Evolutionary conservation across 202 grass and related monocot species (phyloP).

Genomic region (Carex sylvatica): DNA sequence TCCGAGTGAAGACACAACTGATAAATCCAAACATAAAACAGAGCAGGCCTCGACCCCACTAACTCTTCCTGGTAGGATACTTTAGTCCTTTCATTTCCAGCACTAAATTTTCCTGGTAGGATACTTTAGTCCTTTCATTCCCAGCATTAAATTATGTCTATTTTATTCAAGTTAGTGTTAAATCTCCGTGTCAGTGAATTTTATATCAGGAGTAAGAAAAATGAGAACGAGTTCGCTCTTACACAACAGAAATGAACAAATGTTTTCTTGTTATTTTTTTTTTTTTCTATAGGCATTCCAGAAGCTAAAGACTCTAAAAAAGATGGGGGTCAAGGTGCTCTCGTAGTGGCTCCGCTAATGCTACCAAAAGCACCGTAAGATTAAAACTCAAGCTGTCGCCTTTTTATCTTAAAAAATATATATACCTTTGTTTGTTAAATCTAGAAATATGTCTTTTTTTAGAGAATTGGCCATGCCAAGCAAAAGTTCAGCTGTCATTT

Average conservation of each 20-base stretch:
- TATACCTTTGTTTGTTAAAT: conserved; percentile 9
- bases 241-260: neutral
- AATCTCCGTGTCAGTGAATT: too few relatives aligned
- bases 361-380: conserved; percentile 87
- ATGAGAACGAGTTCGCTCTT: neutral
- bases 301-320: conserved; percentile 42
- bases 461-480: conserved; percentile 57
- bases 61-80: conserved; percentile 49
- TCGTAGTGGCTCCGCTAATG: conserved; percentile 58
- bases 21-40: conserved; percentile 38
- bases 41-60: conserved; percentile 33
- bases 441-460: conserved; percentile 18
- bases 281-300: conserved; percentile 46
- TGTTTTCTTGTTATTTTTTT: neutral
- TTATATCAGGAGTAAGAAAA: conserved; percentile 11
- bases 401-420: conserved; percentile 14
- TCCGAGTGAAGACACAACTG: conserved; percentile 39
- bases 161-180: conserved; percentile 1
- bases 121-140: too few relatives aligned
- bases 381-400: conserved; percentile 21
- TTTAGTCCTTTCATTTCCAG: conserved; percentile 1
- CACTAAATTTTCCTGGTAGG: too few relatives aligned
- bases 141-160: neutral
- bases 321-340: conserved; percentile 44
- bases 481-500: conserved; percentile 59